A percentile compares a stretch with the other conserved stretches of the same genome.
These are phyloP conservation scores for Alternaria novae-zelandiae DNA, from an alignment of 2,329 filamentous ascomycete species.

Conservation along the genomic window DNA sequence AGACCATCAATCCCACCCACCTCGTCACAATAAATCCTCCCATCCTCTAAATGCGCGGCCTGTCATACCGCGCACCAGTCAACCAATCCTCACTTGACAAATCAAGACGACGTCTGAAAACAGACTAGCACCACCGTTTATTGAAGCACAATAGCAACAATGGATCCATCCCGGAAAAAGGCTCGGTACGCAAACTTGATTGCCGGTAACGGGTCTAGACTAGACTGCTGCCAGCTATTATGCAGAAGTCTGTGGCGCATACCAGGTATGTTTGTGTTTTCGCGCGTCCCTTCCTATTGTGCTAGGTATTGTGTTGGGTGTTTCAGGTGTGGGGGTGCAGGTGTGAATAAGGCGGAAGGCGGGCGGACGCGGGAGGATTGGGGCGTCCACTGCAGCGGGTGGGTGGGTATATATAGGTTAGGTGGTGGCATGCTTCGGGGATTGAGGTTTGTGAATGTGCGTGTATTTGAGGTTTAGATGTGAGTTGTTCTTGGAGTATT, in stretches of 20 bases:
- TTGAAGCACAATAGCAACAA: background rate
- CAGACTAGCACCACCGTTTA: background rate
- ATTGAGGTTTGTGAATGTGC: background rate
- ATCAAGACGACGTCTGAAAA: too few relatives aligned
- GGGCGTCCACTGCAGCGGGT: background rate
- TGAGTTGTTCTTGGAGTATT: background rate
- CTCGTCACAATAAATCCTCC: too few relatives aligned
- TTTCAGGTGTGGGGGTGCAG: constrained; percentile 29
- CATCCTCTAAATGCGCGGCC: background rate
- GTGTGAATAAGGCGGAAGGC: constrained; percentile 1
- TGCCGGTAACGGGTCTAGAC: background rate
- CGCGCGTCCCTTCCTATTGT: background rate
- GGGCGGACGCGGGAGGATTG: constrained; percentile 1
- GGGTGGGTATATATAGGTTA: constrained; percentile 6
- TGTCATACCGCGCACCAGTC: too few relatives aligned
- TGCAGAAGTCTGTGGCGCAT: background rate
- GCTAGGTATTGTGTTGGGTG: constrained; percentile 33
- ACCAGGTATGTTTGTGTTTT: background rate
- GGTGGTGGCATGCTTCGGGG: background rate
- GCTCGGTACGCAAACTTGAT: background rate
- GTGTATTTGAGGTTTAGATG: background rate
- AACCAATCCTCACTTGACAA: too few relatives aligned
- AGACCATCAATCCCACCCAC: too few relatives aligned
- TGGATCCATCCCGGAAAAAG: background rate
- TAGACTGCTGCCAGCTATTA: background rate